Conservation (phyloP, 2,329 filamentous ascomycete genomes). For the Penicillium sp. region DNA sequence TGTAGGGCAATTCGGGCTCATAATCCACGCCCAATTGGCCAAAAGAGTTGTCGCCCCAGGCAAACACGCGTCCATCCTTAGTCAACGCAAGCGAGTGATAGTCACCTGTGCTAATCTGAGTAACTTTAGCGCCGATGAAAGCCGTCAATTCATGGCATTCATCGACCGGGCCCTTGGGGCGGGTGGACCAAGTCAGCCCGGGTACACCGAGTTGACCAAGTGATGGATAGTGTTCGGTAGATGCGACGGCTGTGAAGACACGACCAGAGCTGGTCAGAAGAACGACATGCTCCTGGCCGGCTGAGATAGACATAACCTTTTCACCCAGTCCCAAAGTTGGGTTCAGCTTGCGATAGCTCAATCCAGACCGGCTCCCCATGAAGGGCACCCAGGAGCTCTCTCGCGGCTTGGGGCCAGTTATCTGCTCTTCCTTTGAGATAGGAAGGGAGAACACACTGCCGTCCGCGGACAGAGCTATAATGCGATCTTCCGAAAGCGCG, state of each 20-base stretch:
- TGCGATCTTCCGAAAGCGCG: conserved; percentile 78
- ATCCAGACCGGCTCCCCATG: conserved; percentile 63
- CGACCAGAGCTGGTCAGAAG: conserved; percentile 84
- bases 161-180: conserved; percentile 79
- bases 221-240: conserved; percentile 76
- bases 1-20: conserved; percentile 63
- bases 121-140: conserved; percentile 72
- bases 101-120: conserved; percentile 81
- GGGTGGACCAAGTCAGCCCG: conserved; percentile 78
- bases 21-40: conserved; percentile 90
- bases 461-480: conserved; percentile 76
- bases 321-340: conserved; percentile 73
- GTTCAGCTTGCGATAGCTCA: conserved; percentile 76
- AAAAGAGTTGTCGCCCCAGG: conserved; percentile 87
- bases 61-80: conserved; percentile 76
- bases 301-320: conserved; percentile 73
- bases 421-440: conserved; percentile 74
- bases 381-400: conserved; percentile 76
- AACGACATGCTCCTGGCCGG: conserved; percentile 84
- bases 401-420: conserved; percentile 65
- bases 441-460: conserved; percentile 87
- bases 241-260: conserved; percentile 86
- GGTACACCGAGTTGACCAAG: conserved; percentile 88
- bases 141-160: conserved; percentile 78
- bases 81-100: conserved; percentile 83